phyloP scores from a whole-genome alignment of 441 rosid genomes.

The Metrosideros polymorpha region DNA sequence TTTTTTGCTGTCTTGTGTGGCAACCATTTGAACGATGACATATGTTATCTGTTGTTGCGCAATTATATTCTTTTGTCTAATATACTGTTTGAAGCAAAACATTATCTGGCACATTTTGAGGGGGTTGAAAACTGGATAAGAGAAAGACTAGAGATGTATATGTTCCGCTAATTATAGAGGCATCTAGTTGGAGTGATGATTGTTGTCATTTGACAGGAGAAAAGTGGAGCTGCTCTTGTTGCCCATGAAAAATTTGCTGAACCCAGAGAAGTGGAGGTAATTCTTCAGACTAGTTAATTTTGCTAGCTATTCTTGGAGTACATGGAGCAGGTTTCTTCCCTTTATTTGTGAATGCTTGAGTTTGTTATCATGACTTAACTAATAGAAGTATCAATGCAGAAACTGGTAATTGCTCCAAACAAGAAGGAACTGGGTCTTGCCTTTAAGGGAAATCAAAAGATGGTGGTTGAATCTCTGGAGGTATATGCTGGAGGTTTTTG shows the following conservation, averaged over 20 bases:
- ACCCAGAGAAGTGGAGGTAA: slow-evolving; percentile 75
- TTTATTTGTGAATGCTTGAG: neutral
- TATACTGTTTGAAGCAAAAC: neutral
- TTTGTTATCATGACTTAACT: neutral
- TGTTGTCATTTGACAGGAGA: slow-evolving; percentile 27
- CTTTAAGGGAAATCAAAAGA: slow-evolving; percentile 56
- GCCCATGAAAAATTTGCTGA: slow-evolving; percentile 59
- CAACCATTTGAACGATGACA: neutral
- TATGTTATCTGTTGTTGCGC: neutral
- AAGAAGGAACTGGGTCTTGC: slow-evolving; percentile 70
- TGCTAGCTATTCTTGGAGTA: neutral
- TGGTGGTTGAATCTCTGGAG: slow-evolving; percentile 68
- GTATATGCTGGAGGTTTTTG: slow-evolving; percentile 13
- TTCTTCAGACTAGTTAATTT: neutral
- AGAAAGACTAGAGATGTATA: neutral
- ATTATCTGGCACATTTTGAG: neutral
- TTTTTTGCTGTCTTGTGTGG: neutral
- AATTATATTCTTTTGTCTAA: neutral
- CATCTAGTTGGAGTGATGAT: neutral
- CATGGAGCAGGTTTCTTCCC: neutral
- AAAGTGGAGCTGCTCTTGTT: slow-evolving; percentile 54
- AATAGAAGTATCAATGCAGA: slow-evolving; percentile 21
- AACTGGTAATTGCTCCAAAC: slow-evolving; percentile 47
- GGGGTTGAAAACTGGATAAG: neutral
- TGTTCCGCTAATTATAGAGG: neutral